A percentile compares a stretch with the other conserved stretches of the same genome.
Evolutionary conservation across 306 rosid genomes (phyloP).

Genomic region (Vachellia collinsii): DNA sequence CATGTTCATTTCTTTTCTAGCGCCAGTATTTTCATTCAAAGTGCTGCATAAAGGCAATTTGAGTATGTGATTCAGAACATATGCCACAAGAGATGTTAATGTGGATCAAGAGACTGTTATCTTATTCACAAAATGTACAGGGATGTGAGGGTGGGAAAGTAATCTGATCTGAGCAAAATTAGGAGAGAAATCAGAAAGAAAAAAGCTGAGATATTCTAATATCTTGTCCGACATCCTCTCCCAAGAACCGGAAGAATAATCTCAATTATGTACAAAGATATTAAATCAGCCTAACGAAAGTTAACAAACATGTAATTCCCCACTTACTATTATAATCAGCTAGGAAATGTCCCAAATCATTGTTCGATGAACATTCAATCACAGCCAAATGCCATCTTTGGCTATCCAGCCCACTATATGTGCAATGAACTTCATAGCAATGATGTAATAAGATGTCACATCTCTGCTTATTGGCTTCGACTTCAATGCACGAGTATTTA

Average conservation of each 20-base stretch:
- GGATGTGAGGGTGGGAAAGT: neutral
- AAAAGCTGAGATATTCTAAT: neutral
- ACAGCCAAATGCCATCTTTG: slow-evolving; percentile 25
- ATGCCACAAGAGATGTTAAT: neutral
- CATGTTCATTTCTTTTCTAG: slow-evolving; percentile 67
- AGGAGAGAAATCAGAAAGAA: neutral
- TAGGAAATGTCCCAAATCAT: slow-evolving; percentile 14
- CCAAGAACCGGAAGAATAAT: no score
- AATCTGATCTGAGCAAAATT: neutral
- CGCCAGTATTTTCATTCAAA: slow-evolving; percentile 48
- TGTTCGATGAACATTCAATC: slow-evolving; percentile 5
- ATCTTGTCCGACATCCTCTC: neutral
- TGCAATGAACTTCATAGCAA: slow-evolving; percentile 23
- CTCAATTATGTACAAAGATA: no score
- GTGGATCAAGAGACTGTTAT: neutral
- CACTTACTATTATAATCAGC: slow-evolving; percentile 18
- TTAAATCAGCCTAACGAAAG: no score
- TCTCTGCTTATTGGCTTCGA: neutral
- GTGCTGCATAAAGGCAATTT: slow-evolving; percentile 54
- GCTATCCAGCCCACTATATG: neutral
- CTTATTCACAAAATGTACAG: neutral
- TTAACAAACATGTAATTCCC: neutral
- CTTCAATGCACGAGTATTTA: slow-evolving; percentile 3
- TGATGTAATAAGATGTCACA: neutral
- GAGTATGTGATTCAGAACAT: slow-evolving; percentile 10